Base-by-base conservation (phyloP, 257 asterid species). In the Solanum etuberosum region DNA sequence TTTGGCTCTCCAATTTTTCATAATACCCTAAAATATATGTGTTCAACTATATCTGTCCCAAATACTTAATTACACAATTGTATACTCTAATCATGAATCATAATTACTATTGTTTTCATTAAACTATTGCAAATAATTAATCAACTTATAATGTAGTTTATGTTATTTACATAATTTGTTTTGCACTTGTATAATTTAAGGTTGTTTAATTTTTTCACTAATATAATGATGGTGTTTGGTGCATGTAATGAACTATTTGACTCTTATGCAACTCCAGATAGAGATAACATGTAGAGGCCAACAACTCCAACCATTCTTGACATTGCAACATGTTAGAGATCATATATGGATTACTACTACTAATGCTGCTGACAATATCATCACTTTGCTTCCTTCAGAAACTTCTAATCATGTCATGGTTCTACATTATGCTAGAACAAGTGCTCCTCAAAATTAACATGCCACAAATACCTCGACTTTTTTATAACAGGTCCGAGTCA, bases 251-350 rank as follows among this genome's bases (percentile, higher is more conserved):
- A 12, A 15, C 4, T 43, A 18, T 72, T 34, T 78, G 65, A 78
- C 65, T 15, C 12, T 71, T 25, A 5, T 31, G n/a, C 5, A 25
- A 67, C 11, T 83, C 57, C 98, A 96, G 99, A 93, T 96, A 86
- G 98, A 96, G 93, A 90, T 96, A 91, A 92, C 88, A 86, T 96
- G 98, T 90, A 96, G 92, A 92, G 99, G 98, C 63, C 96, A 91
- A 89, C 93, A 89, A 86, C 91, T 96, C 35, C 67, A 34, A 31
- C 93, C 98, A 31, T 90, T 87, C 90, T 91, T 94, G 92, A 93
- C 98, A 59, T 87, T 95, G 94, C 98, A 95, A 91, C 96, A 96
- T 83, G 98, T 96, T 84, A 92, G 98, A 92, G 98, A 96, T 88
- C 89, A 88, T 88, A 91, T 96, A 34, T 95, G 98, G 98, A 93